Base-by-base conservation (phyloP, 176 grass and related monocot genomes). In the Calamus simplicifolius region DNA sequence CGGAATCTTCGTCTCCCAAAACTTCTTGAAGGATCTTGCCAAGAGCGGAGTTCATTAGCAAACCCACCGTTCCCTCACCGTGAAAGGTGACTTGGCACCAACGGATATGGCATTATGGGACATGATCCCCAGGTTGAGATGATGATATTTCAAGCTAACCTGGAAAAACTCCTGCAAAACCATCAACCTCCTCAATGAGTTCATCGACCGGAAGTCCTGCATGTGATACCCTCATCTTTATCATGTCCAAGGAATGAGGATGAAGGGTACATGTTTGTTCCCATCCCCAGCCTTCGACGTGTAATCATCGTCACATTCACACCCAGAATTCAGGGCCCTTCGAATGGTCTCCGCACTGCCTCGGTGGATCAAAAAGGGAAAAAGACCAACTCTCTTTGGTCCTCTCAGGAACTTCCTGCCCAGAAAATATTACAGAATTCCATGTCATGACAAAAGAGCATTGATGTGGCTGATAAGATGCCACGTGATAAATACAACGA, bases 291-390 rank as follows among this genome's bases (percentile, higher is more conserved):
- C 61, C 61, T 49, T 16, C 61, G 17, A 3, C 61, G 38, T 1
- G 61, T 64, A 21, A 64, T 64, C 61, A 64, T 64, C 61, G 50
- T 64, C 18, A 64, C 61, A 5, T 64, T 64, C 12, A 64, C 61
- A 7, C 61, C 61, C 19, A 64, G 61, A 43, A 43, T 23, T 12
- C 19, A 64, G 61, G 8, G 61, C 61, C 1, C 21, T 31, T 12
- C 35, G 18, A 38, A 64, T 64, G 61, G 61, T 64, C 35, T 64
- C 61, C 1, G 19, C 35, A 14, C 61, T 64, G 61, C 61, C 61
- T 64, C 14, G 61, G 38, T 15, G 61, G 61, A 16, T 64, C 61
- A 10, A 64, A 64, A 13, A 64, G 61, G 61, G 61, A 10, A 64
- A 26, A 19, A 64, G 61, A 5, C 61, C 61, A 4, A 64, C 61